Conservation (phyloP, 495 filamentous ascomycete genomes). For the Saxispiralis lemnorum region DNA sequence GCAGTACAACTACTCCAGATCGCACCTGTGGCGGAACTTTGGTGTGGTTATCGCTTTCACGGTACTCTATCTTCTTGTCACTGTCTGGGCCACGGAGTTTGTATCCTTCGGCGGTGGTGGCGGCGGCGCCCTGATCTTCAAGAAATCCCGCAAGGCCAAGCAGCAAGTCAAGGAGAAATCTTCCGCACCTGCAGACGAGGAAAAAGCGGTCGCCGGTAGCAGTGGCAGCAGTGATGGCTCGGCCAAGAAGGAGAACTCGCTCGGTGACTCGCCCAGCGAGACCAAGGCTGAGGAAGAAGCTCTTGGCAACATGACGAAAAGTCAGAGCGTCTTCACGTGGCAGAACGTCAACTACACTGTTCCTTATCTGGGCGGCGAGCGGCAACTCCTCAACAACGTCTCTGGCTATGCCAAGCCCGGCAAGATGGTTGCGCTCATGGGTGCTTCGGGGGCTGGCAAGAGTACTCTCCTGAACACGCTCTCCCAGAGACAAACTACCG, state of each 20-base stretch:
- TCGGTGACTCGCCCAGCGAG: conserved; percentile 9
- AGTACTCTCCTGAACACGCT: conserved; percentile 60
- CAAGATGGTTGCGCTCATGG: conserved; percentile 64
- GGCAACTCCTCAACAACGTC: conserved; percentile 53
- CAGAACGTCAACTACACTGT: conserved; percentile 54
- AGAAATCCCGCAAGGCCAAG: conserved; percentile 44
- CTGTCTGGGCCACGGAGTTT: conserved; percentile 20
- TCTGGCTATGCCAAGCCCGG: conserved; percentile 68
- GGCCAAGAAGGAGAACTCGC: conserved; percentile 6
- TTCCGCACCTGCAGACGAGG: conserved; percentile 27
- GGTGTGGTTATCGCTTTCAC: conserved; percentile 40
- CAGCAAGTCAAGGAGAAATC: conserved; percentile 27
- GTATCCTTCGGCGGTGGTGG: conserved; percentile 19
- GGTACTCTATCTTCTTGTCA: conserved; percentile 24
- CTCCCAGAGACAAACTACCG: conserved; percentile 56
- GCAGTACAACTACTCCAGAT: conserved; percentile 35
- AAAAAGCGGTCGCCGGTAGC: conserved; percentile 23
- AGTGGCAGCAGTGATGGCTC: conserved; percentile 4
- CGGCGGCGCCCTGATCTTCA: conserved; percentile 47
- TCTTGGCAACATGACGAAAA: conserved; percentile 39
- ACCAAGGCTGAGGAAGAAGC: conserved; percentile 26
- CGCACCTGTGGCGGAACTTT: conserved; percentile 47
- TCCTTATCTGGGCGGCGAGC: conserved; percentile 49
- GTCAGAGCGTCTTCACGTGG: conserved; percentile 61
- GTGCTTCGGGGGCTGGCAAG: conserved; percentile 71